Percentiles rank a stretch among this genome's conserved stretches.
These are phyloP conservation scores for Phoma sp. DNA, from an alignment of 2,329 filamentous ascomycete genomes.

Conservation along the genomic window DNA sequence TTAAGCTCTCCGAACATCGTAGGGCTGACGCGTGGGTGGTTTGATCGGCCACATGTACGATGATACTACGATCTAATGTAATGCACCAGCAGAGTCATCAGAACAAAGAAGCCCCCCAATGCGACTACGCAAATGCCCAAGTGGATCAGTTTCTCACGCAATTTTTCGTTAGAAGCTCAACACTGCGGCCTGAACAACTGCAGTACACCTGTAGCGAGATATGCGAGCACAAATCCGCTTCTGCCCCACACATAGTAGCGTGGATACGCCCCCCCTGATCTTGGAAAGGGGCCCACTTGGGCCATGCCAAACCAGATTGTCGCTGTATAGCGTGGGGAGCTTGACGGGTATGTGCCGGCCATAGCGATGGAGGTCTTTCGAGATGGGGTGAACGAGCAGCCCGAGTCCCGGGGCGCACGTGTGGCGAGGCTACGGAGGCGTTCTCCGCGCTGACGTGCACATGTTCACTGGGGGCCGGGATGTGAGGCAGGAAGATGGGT, in stretches of 20 bases:
- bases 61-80: slow-evolving; percentile 1
- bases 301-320: not conserved
- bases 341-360: slow-evolving; percentile 10
- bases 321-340: slow-evolving; percentile 1
- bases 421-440: slow-evolving; percentile 36
- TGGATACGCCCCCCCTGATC: not conserved
- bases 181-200: slow-evolving; percentile 4
- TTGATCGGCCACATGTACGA: not conserved
- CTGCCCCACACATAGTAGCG: slow-evolving; percentile 3
- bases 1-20: slow-evolving; percentile 4
- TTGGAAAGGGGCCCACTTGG: slow-evolving; percentile 1
- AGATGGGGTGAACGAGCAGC: no score
- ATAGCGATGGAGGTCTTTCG: not conserved
- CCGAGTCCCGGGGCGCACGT: slow-evolving; percentile 12
- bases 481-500: slow-evolving; percentile 22
- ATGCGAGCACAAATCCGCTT: slow-evolving; percentile 1
- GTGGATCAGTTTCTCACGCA: not conserved
- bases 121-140: no score
- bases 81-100: not conserved
- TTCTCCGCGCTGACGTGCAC: slow-evolving; percentile 24
- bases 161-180: not conserved
- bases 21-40: slow-evolving; percentile 15
- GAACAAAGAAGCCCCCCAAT: slow-evolving; percentile 10
- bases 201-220: slow-evolving; percentile 1
- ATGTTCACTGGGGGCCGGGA: slow-evolving; percentile 25